These are phyloP conservation scores for Mortierella polycephala DNA, from an alignment of 371 early-diverging fungal genomes.

Conservation along the genomic window DNA sequence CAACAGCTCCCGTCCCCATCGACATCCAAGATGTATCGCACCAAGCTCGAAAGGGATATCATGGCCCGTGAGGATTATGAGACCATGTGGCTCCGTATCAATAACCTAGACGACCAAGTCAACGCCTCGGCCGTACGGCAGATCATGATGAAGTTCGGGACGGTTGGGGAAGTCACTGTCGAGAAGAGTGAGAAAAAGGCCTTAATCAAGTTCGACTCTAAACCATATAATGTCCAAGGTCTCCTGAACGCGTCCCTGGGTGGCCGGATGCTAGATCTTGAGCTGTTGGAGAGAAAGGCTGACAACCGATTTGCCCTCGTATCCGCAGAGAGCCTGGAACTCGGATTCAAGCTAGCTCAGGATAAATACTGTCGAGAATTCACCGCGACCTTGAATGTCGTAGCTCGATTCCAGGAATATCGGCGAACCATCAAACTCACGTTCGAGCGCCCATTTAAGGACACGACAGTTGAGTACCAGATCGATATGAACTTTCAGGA, in stretches of 20 bases:
- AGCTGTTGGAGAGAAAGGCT: background rate
- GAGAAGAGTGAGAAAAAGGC: conserved; percentile 14
- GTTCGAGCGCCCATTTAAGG: conserved; percentile 25
- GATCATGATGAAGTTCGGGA: conserved; percentile 16
- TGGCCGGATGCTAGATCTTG: conserved; percentile 1
- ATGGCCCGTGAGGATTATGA: background rate
- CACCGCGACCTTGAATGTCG: conserved; percentile 6
- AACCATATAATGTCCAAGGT: conserved; percentile 10
- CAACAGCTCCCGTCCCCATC: background rate
- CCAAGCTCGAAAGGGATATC: conserved; percentile 5
- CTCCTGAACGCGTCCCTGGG: conserved; percentile 7
- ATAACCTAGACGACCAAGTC: background rate
- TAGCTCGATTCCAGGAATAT: conserved; percentile 13
- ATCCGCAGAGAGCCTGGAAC: conserved; percentile 18
- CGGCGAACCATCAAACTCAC: conserved; percentile 21
- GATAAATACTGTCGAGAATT: conserved; percentile 27
- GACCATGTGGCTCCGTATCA: conserved; percentile 11
- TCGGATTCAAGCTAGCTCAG: conserved; percentile 21
- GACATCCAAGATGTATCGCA: background rate
- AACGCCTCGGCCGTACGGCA: conserved; percentile 11
- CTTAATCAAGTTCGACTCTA: conserved; percentile 7
- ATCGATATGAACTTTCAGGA: conserved; percentile 46
- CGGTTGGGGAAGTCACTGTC: conserved; percentile 16
- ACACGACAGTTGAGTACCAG: conserved; percentile 29
- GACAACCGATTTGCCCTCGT: background rate